Evolutionary conservation across 768 basidiomycete species (phyloP).

Genomic region (Trametes villosa): DNA sequence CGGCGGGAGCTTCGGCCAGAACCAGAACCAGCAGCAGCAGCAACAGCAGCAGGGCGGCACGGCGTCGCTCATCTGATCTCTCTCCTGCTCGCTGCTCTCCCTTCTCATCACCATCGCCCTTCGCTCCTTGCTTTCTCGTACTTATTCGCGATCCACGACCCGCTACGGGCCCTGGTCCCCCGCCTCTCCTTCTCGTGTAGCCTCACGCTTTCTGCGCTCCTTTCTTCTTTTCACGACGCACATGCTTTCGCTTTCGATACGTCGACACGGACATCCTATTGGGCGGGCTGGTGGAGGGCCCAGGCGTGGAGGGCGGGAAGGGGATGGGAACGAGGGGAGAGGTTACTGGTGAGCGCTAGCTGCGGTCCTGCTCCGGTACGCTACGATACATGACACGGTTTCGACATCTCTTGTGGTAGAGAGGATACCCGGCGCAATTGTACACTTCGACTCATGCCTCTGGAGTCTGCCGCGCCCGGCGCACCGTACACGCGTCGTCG

Average conservation of each 20-base stretch:
- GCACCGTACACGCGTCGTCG: neutral
- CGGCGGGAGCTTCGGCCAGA: conserved; percentile 11
- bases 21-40: conserved; percentile 38
- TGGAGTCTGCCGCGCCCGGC: too few relatives aligned
- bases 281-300: neutral
- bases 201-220: neutral
- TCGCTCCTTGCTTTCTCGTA: neutral
- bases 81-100: neutral
- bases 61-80: conserved; percentile 54
- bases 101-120: neutral
- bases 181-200: neutral
- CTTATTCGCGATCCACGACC: neutral
- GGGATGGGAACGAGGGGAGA: neutral
- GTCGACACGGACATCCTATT: conserved; percentile 13
- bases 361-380: neutral
- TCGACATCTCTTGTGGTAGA: conserved; percentile 7
- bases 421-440: conserved; percentile 27
- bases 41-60: conserved; percentile 49
- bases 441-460: conserved; percentile 9
- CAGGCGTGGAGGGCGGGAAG: too few relatives aligned
- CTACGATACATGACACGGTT: conserved; percentile 6
- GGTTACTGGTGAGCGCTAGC: neutral
- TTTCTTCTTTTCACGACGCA: neutral
- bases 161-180: too few relatives aligned
- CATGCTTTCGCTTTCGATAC: conserved; percentile 12